Evolutionary conservation across 176 grass and related monocot species (phyloP).

Genomic region (Sorghum bicolor): Sorghum_bicolor_NCBIv3 NC_012878.2:51523001-51523500

Average conservation of each 20-base stretch:
- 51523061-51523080: constrained; percentile 12
- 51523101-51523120: background rate
- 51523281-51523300: constrained; percentile 59
- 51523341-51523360: constrained; percentile 22
- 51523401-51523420: constrained; percentile 34
- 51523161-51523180: constrained; percentile 96
- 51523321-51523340: constrained; percentile 54
- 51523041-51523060: constrained; percentile 34
- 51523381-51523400: constrained; percentile 68
- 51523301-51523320: constrained; percentile 90
- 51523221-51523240: constrained; percentile 64
- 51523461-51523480: constrained; percentile 85
- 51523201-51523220: constrained; percentile 55
- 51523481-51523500: constrained; percentile 60
- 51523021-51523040: constrained; percentile 59
- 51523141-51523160: constrained; percentile 52
- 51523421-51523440: constrained; percentile 65
- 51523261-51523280: constrained; percentile 53
- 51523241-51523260: constrained; percentile 68
- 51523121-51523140: constrained; percentile 27
- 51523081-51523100: background rate
- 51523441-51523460: constrained; percentile 66
- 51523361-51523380: constrained; percentile 31
- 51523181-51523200: constrained; percentile 53
- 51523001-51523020: constrained; percentile 74